Evolutionary conservation across 768 basidiomycete genomes (phyloP).

Genomic region (Coprinellus micaceus): DNA sequence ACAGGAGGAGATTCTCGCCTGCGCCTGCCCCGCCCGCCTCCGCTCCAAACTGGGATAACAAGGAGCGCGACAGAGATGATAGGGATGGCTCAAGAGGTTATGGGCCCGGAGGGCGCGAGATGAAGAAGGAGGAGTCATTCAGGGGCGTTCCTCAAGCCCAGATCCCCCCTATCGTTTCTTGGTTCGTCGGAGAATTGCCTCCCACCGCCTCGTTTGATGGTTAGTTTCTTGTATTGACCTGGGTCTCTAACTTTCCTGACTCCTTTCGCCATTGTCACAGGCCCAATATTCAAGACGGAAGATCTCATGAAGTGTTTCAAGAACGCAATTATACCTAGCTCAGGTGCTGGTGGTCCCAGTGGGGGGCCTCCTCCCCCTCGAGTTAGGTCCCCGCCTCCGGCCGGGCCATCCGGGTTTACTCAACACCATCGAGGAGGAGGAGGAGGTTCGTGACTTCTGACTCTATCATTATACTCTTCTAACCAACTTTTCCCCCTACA

Average conservation of each 20-base stretch:
- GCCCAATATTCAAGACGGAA: constrained; percentile 86
- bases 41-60: constrained; percentile 16
- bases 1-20: constrained; percentile 42
- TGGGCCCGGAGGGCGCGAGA: constrained; percentile 1
- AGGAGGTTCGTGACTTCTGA: too few species aligned
- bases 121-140: constrained; percentile 1
- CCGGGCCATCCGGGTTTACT: constrained; percentile 26
- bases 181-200: constrained; percentile 83
- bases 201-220: constrained; percentile 76
- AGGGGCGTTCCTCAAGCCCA: constrained; percentile 25
- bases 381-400: constrained; percentile 22
- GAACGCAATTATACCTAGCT: constrained; percentile 76
- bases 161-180: constrained; percentile 63
- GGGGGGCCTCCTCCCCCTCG: constrained; percentile 51
- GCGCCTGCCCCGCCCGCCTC: constrained; percentile 40
- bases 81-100: constrained; percentile 17
- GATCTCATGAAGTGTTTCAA: constrained; percentile 85
- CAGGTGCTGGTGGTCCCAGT: constrained; percentile 40
- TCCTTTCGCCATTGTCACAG: constrained; percentile 34
- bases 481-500: too few species aligned
- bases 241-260: neutral
- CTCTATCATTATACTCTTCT: too few species aligned
- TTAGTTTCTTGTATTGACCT: constrained; percentile 29
- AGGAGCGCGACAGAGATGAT: constrained; percentile 37
- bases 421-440: constrained; percentile 11